Base-by-base conservation (phyloP, 768 basidiomycete genomes). In the Mycena olivaceomarginata region DNA sequence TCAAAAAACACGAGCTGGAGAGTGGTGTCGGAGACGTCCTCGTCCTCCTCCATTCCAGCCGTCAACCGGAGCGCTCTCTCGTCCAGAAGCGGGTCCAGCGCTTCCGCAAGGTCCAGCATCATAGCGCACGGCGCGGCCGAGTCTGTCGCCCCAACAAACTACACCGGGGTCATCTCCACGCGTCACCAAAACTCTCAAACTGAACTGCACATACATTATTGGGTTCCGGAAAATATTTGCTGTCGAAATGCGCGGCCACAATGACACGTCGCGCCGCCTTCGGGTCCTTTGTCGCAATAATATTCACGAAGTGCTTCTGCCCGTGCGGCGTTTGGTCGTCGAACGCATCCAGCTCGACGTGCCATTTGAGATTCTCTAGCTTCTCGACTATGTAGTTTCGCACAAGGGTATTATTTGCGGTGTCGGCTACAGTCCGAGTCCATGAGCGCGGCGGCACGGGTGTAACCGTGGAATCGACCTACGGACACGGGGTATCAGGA, bases 111-210 rank as follows among this genome's bases (percentile, higher is more conserved):
- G 85, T 99, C 97, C 40, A 99, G 91, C 88, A 99, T 91, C 86
- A 99, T 94, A 5, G 97, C 97, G 79, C 98, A 99, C 3, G 98
- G 94, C 45, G 96, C 97, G 8, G 98, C 98, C 0, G 97, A 98
- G 83, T 99, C 98, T 12, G 97, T 99, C 11, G 98, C 98, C 45
- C 98, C 98, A 81, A 99, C 88, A 83, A 99, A 99, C 96, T 99
- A 85, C 25, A 75, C 22, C 68, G 74, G 10, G 15, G n/a, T n/a
- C 22, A 79, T 65, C 72, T 46, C 43, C 51, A 67, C 59, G 25
- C 67, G 51, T 53, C 51, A 53, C 31, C 31, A 46, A 67, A n/a
- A 22, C 11, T 40, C 1, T 41, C 41, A 53, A 5, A 20, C 10
- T 16, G 57, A 40, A 8, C 40, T 10, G 62, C 25, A 83, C 89